These are phyloP conservation scores for Stemphylium lycopersici DNA, from an alignment of 2,329 filamentous ascomycete species.

Conservation along the genomic window DNA sequence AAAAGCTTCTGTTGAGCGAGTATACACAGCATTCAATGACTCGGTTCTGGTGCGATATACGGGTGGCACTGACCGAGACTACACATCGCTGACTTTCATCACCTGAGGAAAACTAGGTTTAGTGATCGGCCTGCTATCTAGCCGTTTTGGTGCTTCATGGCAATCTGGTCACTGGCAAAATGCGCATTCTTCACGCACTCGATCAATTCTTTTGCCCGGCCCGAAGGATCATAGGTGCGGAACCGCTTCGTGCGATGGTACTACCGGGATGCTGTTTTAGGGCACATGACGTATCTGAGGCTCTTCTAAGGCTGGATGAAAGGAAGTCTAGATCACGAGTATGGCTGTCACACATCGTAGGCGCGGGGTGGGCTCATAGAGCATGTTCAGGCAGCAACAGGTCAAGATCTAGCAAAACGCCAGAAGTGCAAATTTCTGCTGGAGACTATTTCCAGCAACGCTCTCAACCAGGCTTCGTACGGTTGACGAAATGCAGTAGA, in stretches of 20 bases:
- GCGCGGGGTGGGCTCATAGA: background rate
- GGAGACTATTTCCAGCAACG: no score
- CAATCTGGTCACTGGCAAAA: background rate
- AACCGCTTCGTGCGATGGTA: background rate
- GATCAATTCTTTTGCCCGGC: conserved; percentile 2
- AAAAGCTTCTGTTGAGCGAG: no score
- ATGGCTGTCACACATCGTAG: background rate
- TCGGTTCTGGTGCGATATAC: background rate
- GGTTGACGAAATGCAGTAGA: no score
- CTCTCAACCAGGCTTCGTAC: no score
- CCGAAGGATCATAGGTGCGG: conserved; percentile 5
- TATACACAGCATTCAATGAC: background rate
- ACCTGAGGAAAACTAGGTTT: background rate
- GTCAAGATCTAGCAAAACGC: no score
- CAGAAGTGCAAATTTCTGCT: no score
- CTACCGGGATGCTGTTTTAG: background rate
- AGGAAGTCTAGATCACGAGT: background rate
- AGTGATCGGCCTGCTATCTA: background rate
- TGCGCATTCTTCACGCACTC: background rate
- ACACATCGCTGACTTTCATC: background rate
- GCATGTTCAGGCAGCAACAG: no score
- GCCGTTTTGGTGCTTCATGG: background rate
- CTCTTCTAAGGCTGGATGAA: conserved; percentile 7
- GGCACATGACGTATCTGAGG: background rate
- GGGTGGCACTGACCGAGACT: background rate